Percentiles rank a stretch among this genome's conserved stretches.
These are phyloP conservation scores for Zizania latifolia DNA, from an alignment of 176 grass and related monocot species.

Conservation along the genomic window DNA sequence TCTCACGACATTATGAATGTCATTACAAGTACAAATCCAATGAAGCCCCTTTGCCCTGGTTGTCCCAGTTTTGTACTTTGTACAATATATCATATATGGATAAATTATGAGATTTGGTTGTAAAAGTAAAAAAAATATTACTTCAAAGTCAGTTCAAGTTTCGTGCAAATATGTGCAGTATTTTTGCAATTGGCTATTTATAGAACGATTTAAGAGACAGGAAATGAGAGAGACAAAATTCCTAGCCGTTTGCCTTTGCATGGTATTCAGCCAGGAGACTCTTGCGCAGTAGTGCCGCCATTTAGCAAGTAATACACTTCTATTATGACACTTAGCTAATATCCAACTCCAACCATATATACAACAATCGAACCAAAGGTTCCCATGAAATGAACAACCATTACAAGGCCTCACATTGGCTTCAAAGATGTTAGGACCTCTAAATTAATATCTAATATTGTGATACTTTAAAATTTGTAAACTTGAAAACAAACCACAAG, in stretches of 20 bases:
- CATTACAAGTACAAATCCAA: neutral
- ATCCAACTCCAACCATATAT: neutral
- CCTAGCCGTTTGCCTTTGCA: neutral
- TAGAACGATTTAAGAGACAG: neutral
- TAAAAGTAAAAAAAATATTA: neutral
- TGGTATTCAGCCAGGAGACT: neutral
- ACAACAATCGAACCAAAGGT: neutral
- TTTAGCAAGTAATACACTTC: neutral
- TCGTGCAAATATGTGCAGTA: neutral
- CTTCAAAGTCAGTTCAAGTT: neutral
- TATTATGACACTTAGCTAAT: neutral
- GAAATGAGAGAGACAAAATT: conserved; percentile 7
- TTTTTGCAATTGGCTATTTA: neutral
- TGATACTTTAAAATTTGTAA: neutral
- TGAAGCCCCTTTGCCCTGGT: neutral
- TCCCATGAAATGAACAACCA: neutral
- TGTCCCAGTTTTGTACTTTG: neutral
- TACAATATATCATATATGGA: neutral
- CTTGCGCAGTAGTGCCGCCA: neutral
- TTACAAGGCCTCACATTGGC: neutral
- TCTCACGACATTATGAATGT: neutral
- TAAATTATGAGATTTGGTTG: neutral
- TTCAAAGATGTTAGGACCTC: neutral
- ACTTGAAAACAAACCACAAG: neutral
- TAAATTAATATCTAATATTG: neutral